A percentile compares a stretch with the other conserved stretches of the same genome.
Evolutionary conservation across 495 filamentous ascomycete genomes (phyloP).

Genomic region (Rostrohypoxylon terebratum): DNA sequence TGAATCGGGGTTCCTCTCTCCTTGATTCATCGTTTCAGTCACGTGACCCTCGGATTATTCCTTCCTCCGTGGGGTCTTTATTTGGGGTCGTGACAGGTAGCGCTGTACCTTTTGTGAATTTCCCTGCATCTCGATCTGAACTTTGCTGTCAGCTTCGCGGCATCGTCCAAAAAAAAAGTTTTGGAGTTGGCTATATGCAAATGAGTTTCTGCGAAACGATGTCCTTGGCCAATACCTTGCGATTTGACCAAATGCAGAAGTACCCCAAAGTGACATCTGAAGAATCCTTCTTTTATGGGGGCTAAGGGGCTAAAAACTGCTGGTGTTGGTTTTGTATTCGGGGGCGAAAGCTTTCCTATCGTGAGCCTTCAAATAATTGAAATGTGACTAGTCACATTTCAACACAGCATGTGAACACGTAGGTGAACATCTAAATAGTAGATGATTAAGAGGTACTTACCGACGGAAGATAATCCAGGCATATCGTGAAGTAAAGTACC

Average conservation of each 20-base stretch:
- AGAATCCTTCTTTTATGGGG: slow-evolving; percentile 31
- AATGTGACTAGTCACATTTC: slow-evolving; percentile 32
- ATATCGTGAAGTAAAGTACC: not conserved
- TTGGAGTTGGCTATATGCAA: not conserved
- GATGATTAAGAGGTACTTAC: not conserved
- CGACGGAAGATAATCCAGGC: not conserved
- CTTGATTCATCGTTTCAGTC: too few relatives aligned
- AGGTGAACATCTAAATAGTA: not conserved
- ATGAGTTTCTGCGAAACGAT: not conserved
- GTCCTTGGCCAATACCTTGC: not conserved
- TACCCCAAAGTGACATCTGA: slow-evolving; percentile 4
- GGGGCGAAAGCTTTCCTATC: slow-evolving; percentile 5
- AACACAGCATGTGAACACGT: slow-evolving; percentile 16
- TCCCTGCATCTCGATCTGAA: slow-evolving; percentile 10
- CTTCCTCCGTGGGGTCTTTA: too few relatives aligned
- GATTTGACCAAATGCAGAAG: not conserved
- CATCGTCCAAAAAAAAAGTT: slow-evolving; percentile 3
- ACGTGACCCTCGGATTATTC: too few relatives aligned
- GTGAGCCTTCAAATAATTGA: not conserved
- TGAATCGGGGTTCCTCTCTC: too few relatives aligned
- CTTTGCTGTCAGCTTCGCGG: not conserved
- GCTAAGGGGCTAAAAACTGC: not conserved
- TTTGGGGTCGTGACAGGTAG: too few relatives aligned
- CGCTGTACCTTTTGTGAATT: slow-evolving; percentile 9
- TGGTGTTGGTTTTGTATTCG: slow-evolving; percentile 3